Base-by-base conservation (phyloP, 2,329 filamentous ascomycete species). In the Tolypocladium paradoxum region DNA sequence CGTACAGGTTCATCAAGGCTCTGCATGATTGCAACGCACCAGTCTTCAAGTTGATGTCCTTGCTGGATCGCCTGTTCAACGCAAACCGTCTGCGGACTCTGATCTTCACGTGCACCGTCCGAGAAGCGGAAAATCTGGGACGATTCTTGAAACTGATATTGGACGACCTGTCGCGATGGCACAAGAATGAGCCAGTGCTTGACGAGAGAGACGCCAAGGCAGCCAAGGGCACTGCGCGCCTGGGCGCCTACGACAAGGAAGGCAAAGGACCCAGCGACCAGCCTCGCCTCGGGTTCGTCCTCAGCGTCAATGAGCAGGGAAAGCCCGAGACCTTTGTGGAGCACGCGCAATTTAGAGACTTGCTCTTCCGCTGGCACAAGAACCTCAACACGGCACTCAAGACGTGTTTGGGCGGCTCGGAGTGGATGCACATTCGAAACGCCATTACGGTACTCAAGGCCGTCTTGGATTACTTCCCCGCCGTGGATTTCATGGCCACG, bases 361-460 rank as follows among this genome's bases (percentile, higher is more conserved):
- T 95, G 51, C 76, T 96, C 34, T 93, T 87, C 74, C 87, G 88
- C 61, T 97, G 92, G 90, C 95, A 99, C 68, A 84, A 86, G 61
- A 83, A 87, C 57, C 73, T 99, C 45, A 87, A 87, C 61, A 81
- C 75, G 49, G 89, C 92, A 2, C 74, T 99, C 52, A 91, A 90
- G 65, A 79, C 80, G 37, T 96, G 92, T 65, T 77, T 99, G 48
- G 82, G 83, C 20, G 85, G 86, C 31, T 84, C 82, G 34, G 92
- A 97, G 69, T 99, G 93, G 81, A 96, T 96, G 87, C 91, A 96
- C 68, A 95, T 97, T 65, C 85, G 92, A 53, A 99, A 99, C 66
- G 90, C 90, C 46, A 95, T 97, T 60, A 93, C 87, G 54, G 78
- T 97, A 4, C 76, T 99, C 55, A 95, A 93, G 65, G 79, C 82